Evolutionary conservation across 2,329 filamentous ascomycete species (phyloP).

Genomic region (Fusarium sp.): DNA sequence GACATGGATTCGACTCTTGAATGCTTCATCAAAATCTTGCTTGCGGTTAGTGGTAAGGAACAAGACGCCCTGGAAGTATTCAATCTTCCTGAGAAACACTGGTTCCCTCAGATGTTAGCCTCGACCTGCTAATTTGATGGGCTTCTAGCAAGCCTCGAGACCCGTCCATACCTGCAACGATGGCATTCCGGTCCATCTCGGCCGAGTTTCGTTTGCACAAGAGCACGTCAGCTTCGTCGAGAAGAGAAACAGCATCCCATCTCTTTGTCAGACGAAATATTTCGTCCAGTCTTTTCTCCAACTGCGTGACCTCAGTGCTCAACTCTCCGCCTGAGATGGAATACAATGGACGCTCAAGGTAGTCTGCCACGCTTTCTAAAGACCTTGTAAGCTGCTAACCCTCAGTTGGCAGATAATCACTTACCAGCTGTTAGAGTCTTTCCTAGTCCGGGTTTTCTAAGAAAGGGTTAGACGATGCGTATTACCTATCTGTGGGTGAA

Average conservation of each 20-base stretch:
- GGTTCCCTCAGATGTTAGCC: neutral
- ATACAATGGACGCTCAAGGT: neutral
- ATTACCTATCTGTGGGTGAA: neutral
- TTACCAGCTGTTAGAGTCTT: neutral
- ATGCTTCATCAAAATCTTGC: neutral
- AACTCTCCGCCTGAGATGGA: neutral
- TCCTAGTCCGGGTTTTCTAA: neutral
- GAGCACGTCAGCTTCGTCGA: neutral
- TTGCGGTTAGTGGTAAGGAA: neutral
- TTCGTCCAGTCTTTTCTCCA: neutral
- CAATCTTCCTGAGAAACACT: neutral
- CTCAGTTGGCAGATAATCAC: neutral
- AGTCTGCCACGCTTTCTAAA: neutral
- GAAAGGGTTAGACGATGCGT: fast-evolving
- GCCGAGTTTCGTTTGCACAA: neutral
- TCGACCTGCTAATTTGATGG: neutral
- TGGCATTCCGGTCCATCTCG: neutral
- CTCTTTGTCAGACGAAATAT: neutral
- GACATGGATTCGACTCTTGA: neutral
- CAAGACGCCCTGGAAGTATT: neutral
- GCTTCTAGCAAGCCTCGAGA: fast-evolving
- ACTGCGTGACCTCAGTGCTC: neutral
- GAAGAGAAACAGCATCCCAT: neutral
- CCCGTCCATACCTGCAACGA: neutral
- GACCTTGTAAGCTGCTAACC: neutral